Conservation (phyloP, 1,284 basidiomycete species). For the Xerocomus nothofagi region DNA sequence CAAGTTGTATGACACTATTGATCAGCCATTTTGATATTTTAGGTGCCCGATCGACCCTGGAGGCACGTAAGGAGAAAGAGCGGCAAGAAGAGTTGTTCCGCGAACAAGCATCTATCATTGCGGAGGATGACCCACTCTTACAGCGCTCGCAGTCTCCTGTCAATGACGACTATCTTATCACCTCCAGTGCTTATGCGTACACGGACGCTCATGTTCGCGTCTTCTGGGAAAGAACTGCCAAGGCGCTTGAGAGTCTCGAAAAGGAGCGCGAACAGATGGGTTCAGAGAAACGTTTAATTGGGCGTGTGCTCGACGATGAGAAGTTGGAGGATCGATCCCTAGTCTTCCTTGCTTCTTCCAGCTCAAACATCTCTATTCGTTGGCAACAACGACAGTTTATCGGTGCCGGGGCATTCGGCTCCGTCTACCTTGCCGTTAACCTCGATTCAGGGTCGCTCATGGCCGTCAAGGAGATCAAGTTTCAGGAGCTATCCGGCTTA, state of each 20-base stretch:
- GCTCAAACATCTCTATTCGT: conserved; percentile 92
- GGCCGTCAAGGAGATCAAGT: conserved; percentile 99
- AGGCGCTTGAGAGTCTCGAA: conserved; percentile 66
- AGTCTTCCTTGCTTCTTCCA: conserved; percentile 88
- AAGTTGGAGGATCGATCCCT: conserved; percentile 89
- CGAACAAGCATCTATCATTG: conserved; percentile 54
- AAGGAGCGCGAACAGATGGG: conserved; percentile 58
- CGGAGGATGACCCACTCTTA: conserved; percentile 52
- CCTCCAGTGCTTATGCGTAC: conserved; percentile 43
- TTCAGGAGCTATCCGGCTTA: conserved; percentile 86
- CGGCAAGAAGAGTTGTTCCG: conserved; percentile 72
- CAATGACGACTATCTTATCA: conserved; percentile 38
- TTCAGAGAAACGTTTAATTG: conserved; percentile 72
- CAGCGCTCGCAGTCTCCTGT: conserved; percentile 35
- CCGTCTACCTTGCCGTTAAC: conserved; percentile 98
- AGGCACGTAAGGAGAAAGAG: conserved; percentile 90
- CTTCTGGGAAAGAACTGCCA: conserved; percentile 70
- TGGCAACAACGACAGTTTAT: conserved; percentile 99
- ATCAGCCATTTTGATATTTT: conserved; percentile 98
- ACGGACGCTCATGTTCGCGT: conserved; percentile 65
- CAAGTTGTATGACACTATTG: conserved; percentile 93
- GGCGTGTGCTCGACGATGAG: conserved; percentile 89
- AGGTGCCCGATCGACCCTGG: conserved; percentile 84
- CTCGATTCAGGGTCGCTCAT: conserved; percentile 95
- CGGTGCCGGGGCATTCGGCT: conserved; percentile 95